phyloP scores from a whole-genome alignment of 2,329 filamentous ascomycete genomes.

The Onygenales sp. region DNA sequence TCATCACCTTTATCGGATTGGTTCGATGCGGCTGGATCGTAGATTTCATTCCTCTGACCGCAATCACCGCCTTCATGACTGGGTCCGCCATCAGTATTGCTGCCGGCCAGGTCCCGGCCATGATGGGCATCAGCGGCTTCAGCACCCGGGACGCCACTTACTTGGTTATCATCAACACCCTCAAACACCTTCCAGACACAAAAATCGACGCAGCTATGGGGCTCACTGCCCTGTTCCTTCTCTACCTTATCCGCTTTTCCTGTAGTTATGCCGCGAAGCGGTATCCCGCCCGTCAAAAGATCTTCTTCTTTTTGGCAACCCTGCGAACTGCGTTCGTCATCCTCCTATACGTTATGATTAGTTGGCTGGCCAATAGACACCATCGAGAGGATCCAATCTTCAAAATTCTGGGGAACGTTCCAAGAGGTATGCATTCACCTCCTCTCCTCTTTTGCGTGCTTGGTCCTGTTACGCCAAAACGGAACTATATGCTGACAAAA shows the following conservation, averaged over 20 bases:
- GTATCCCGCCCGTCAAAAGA: slow-evolving; percentile 58
- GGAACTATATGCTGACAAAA: slow-evolving; percentile 1
- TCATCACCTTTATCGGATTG: slow-evolving; percentile 71
- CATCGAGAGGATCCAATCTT: slow-evolving; percentile 57
- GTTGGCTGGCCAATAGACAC: slow-evolving; percentile 70
- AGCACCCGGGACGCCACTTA: slow-evolving; percentile 72
- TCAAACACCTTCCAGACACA: slow-evolving; percentile 59
- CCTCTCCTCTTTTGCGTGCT: background rate
- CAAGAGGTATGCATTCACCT: slow-evolving; percentile 50
- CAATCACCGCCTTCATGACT: slow-evolving; percentile 94
- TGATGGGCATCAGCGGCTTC: slow-evolving; percentile 69
- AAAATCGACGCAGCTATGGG: slow-evolving; percentile 80
- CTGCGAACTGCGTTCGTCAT: slow-evolving; percentile 88
- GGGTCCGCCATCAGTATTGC: slow-evolving; percentile 86
- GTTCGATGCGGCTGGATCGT: slow-evolving; percentile 80
- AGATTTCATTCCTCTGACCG: slow-evolving; percentile 81
- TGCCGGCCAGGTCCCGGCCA: slow-evolving; percentile 67
- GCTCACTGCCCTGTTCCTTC: slow-evolving; percentile 65
- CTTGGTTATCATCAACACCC: slow-evolving; percentile 68
- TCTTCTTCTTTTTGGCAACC: slow-evolving; percentile 85
- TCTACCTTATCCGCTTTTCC: slow-evolving; percentile 63
- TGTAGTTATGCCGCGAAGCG: slow-evolving; percentile 61
- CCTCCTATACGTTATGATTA: slow-evolving; percentile 82
- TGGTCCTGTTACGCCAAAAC: background rate
- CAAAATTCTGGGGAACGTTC: slow-evolving; percentile 65